Evolutionary conservation across 495 filamentous ascomycete genomes (phyloP).

Genomic region (Neurospora intermedia): DNA sequence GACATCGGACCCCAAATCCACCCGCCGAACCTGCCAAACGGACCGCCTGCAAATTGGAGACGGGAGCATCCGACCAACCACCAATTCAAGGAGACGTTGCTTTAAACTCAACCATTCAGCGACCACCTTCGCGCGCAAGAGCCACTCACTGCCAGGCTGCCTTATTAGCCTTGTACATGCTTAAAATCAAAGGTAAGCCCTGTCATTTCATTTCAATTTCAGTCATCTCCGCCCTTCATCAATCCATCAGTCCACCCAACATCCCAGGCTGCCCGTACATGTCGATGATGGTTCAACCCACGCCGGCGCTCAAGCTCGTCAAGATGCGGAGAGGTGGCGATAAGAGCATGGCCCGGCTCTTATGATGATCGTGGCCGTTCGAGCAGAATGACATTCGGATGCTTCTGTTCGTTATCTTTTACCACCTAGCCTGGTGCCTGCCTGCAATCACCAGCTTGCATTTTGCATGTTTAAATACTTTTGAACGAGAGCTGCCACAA

Average conservation of each 20-base stretch:
- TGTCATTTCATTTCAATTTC: not conserved
- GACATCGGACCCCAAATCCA: not conserved
- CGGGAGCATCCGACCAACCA: not conserved
- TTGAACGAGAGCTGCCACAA: not conserved
- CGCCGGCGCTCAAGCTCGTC: not conserved
- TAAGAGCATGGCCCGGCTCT: not conserved
- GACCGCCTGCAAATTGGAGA: not conserved
- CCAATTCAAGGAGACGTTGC: not conserved
- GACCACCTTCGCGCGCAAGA: not conserved
- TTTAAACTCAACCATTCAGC: slow-evolving; percentile 3
- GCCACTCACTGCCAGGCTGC: not conserved
- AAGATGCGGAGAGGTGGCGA: not conserved
- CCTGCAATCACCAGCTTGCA: not conserved
- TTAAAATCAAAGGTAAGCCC: not conserved
- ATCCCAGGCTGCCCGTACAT: not conserved
- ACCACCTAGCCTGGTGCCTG: not conserved
- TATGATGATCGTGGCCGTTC: not conserved
- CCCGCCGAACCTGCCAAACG: not conserved
- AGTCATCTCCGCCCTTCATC: not conserved
- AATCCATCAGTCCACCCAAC: not conserved
- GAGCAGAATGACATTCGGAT: not conserved
- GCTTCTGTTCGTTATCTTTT: not conserved
- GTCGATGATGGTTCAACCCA: not conserved
- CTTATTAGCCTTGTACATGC: not conserved
- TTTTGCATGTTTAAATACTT: not conserved